Evolutionary conservation across 345 rosid genomes (phyloP).

Genomic region (Eucalyptus brandiana): DNA sequence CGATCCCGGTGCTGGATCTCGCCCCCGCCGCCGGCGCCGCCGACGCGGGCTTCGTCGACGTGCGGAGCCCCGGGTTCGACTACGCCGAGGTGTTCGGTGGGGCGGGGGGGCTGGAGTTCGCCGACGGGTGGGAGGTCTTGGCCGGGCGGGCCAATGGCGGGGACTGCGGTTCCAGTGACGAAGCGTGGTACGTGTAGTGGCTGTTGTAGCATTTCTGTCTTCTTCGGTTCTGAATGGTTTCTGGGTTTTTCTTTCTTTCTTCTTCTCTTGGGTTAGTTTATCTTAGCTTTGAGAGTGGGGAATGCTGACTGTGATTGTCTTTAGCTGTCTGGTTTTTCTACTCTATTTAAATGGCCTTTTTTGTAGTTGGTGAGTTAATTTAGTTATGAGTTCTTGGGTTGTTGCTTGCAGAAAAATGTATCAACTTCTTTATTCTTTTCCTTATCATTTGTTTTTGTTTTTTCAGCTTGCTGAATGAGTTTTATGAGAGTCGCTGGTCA

Average conservation of each 20-base stretch:
- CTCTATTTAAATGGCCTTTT: background rate
- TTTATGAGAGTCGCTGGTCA: background rate
- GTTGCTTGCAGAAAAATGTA: background rate
- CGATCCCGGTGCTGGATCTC: constrained; percentile 91
- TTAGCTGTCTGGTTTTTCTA: background rate
- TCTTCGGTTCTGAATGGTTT: background rate
- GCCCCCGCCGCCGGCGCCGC: constrained; percentile 40
- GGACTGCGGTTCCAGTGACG: constrained; percentile 49
- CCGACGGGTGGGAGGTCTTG: constrained; percentile 53
- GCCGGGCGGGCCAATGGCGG: constrained; percentile 20
- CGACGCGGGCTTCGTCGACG: constrained; percentile 44
- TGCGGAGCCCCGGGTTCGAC: constrained; percentile 48
- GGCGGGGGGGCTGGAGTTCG: constrained; percentile 37
- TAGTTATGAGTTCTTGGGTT: background rate
- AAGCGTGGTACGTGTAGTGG: constrained; percentile 49
- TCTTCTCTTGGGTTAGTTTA: background rate
- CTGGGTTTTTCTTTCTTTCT: background rate
- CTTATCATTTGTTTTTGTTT: background rate
- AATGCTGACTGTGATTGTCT: background rate
- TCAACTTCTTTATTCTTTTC: background rate
- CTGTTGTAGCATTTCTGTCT: background rate
- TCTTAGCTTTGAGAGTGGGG: background rate
- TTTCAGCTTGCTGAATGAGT: background rate
- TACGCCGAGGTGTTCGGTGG: constrained; percentile 79
- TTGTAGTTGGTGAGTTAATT: background rate